Percentiles rank a stretch among this genome's conserved stretches.
Conservation (phyloP, 2,329 filamentous ascomycete species). For the Mycogone perniciosa region DNA sequence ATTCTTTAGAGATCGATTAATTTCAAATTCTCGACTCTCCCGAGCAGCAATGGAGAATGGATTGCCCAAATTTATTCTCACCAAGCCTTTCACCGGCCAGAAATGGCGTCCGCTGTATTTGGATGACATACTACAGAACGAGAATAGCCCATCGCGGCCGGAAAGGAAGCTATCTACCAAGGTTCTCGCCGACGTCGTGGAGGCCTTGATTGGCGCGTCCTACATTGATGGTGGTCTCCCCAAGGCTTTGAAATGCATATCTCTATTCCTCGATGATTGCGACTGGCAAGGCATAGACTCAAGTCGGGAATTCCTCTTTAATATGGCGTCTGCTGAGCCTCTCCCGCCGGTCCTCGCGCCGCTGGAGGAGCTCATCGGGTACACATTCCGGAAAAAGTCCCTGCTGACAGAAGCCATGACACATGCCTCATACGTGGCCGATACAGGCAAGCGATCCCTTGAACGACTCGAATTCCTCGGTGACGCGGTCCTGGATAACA, state of each 20-base stretch:
- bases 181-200: constrained; percentile 78
- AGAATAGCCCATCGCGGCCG: constrained; percentile 6
- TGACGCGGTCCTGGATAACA: constrained; percentile 74
- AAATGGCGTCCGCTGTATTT: constrained; percentile 68
- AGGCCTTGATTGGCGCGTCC: constrained; percentile 73
- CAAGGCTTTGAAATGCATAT: constrained; percentile 58
- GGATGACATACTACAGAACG: constrained; percentile 26
- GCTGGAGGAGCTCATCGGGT: constrained; percentile 62
- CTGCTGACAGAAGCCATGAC: constrained; percentile 76
- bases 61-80: constrained; percentile 68
- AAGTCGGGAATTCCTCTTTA: constrained; percentile 39
- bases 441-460: constrained; percentile 35
- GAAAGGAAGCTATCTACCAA: constrained; percentile 60
- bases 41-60: constrained; percentile 55
- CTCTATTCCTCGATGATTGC: constrained; percentile 57
- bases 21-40: constrained; percentile 70
- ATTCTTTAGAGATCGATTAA: constrained; percentile 57
- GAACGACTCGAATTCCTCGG: constrained; percentile 85
- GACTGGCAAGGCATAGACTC: constrained; percentile 44
- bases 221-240: constrained; percentile 61
- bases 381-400: constrained; percentile 61
- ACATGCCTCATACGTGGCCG: constrained; percentile 57
- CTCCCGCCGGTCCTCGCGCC: constrained; percentile 37
- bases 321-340: constrained; percentile 29
- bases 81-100: constrained; percentile 56